phyloP scores from a whole-genome alignment of 1,284 basidiomycete genomes.

The Cryptococcus hybrid region DNA sequence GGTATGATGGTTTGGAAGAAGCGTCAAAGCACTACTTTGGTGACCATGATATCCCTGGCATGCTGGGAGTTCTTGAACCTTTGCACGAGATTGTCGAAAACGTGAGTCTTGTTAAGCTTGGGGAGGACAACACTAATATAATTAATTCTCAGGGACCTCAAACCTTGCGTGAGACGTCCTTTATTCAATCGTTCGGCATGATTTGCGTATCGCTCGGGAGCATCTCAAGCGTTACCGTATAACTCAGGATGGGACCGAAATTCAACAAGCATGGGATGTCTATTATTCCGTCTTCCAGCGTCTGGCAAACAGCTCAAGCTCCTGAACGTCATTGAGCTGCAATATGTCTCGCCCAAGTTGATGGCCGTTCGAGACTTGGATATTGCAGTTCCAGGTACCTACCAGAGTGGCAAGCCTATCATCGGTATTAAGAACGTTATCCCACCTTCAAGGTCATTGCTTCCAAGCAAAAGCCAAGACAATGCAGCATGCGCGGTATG shows the following conservation, averaged over 20 bases:
- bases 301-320: slow-evolving; percentile 92
- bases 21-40: slow-evolving; percentile 97
- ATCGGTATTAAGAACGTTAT: slow-evolving; percentile 82
- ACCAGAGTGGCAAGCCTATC: slow-evolving; percentile 83
- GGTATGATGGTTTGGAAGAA: slow-evolving; percentile 99
- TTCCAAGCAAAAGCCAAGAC: slow-evolving; percentile 97
- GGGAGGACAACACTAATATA: not conserved
- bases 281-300: slow-evolving; percentile 97
- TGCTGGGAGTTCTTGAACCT: slow-evolving; percentile 93
- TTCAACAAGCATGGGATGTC: slow-evolving; percentile 99
- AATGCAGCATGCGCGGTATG: slow-evolving; percentile 82
- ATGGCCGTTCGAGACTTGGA: slow-evolving; percentile 87
- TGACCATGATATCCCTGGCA: slow-evolving; percentile 97
- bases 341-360: slow-evolving; percentile 94
- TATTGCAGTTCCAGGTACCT: slow-evolving; percentile 93
- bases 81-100: slow-evolving; percentile 91
- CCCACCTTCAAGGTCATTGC: slow-evolving; percentile 89
- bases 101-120: slow-evolving; percentile 53
- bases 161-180: slow-evolving; percentile 93
- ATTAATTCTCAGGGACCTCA: slow-evolving; percentile 65
- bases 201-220: slow-evolving; percentile 91
- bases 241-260: slow-evolving; percentile 82
- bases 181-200: slow-evolving; percentile 90
- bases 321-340: slow-evolving; percentile 87
- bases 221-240: slow-evolving; percentile 83